Base-by-base conservation (phyloP, 768 basidiomycete genomes). In the Amanita subjunquillea region DNA sequence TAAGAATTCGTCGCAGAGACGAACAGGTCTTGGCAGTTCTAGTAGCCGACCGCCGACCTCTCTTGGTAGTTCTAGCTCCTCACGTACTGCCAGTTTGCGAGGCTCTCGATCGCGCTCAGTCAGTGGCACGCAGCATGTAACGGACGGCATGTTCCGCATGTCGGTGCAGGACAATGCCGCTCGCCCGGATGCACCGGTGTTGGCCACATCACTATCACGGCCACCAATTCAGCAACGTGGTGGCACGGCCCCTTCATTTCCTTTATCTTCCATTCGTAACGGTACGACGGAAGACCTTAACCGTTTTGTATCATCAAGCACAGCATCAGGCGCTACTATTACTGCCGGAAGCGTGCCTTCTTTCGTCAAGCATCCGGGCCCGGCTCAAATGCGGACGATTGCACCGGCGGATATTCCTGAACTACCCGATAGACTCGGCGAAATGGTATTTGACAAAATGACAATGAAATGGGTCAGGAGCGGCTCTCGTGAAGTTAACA, bases 271-370 rank as follows among this genome's bases (percentile, higher is more conserved):
- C 32, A 55, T 80, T 23, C 80, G 76, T 25, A 64, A 73, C 30
- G 69, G 73, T 2, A 69, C 75, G 13, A 79, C 78, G 56, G 83
- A 83, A 15, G 91, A 93, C 62, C 73, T 93, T 42, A 89, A 87
- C 60, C 85, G 93, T 23, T 91, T 90, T 61, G 89, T 94, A 7
- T 94, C 92, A 5, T 86, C 90, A 12, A 90, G 91, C 60, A 93
- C 92, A 7, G 76, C 81, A 30, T 80, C 81, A 10, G 89, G 87
- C 3, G 87, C 85, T 10, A 87, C 85, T 15, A 64, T 86, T 47
- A 87, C 85, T 9, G 70, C 78, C 3, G 80, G 80, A 38, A 87
- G 86, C 58, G 82, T 82, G 0, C 82, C 81, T 0, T 92, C 91
- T 3, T 92, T 88, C 62, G 80, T 87, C 38, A 95, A 95, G 68